Base-by-base conservation (phyloP, 163 green algal genomes). In the Volvox carteri region DNA sequence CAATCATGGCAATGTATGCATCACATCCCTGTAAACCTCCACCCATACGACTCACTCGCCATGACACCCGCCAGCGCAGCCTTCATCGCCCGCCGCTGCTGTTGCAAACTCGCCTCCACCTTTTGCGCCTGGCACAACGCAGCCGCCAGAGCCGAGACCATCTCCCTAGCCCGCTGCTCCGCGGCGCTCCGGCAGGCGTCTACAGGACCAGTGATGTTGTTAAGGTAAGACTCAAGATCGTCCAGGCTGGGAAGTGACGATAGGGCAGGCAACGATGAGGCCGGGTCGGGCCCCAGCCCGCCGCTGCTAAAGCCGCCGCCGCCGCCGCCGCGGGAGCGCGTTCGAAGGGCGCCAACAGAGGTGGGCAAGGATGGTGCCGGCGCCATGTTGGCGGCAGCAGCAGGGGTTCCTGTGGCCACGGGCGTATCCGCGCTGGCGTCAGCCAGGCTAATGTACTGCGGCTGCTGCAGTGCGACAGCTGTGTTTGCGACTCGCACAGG, bases 71-170 rank as follows among this genome's bases (percentile, higher is more conserved):
- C 44, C 62, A 87, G n/a, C 5, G 80, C 80, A 6, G 80, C 62
- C 42, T 78, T 78, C 16, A 78, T 44, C 1, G 58, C 80, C 4
- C 80, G 80, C 46, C 62, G 62, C 42, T 87, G 62, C 46, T 79
- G 80, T 30, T 70, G 44, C 62, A 87, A 30, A 18, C 23, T 41
- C 16, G 80, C 60, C 46, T 87, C 62, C 5, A 68, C 80, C 42
- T 78, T 56, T 11, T 78, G 62, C 23, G 33, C 62, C 21, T 52
- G 35, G 30, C 30, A 62, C 21, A 86, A 7, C 58, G 58, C 78
- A 2, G 23, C 39, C 12, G 16, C 56, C 56, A 86, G n/a, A 25
- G 65, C 78, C 37, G 56, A 60, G 3, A 76, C 78, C 56, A 86
- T 50, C 23, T 86, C n/a, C 44, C 46, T n/a, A 3, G 46, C 46